Percentiles rank a stretch among this genome's conserved stretches.
phyloP scores from a whole-genome alignment of 768 basidiomycete species.

The Pseudohyphozyma bogoriensis region DNA sequence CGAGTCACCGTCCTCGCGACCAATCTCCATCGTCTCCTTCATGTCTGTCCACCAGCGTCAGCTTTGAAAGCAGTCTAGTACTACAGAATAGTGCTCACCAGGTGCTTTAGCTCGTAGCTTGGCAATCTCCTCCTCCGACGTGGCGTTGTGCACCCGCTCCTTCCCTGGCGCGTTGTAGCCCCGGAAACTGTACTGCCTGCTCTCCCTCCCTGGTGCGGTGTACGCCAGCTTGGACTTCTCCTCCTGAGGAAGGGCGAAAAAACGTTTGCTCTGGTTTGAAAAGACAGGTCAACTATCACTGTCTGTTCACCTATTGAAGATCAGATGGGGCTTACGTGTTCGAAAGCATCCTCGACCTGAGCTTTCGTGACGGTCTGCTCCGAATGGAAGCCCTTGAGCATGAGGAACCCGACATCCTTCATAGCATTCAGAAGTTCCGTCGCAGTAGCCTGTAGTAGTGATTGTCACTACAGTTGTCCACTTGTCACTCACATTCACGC shows the following conservation, averaged over 20 bases:
- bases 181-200: too few species aligned
- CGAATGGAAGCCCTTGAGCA: conserved; percentile 64
- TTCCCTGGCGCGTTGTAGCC: conserved; percentile 73
- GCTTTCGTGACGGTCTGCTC: conserved; percentile 43
- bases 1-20: conserved; percentile 59
- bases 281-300: background rate
- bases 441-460: conserved; percentile 53
- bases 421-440: conserved; percentile 63
- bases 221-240: conserved; percentile 56
- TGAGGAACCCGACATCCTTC: conserved; percentile 59
- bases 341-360: conserved; percentile 53
- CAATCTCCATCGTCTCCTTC: conserved; percentile 74
- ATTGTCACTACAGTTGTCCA: too few species aligned
- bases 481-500: too few species aligned
- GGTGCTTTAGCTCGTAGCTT: conserved; percentile 62
- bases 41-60: background rate
- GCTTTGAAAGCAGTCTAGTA: background rate
- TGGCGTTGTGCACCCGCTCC: conserved; percentile 46
- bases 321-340: conserved; percentile 45
- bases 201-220: conserved; percentile 50
- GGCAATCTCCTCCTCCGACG: conserved; percentile 54
- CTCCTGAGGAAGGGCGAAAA: conserved; percentile 57
- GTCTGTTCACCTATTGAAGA: background rate
- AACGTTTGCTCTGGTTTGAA: conserved; percentile 63
- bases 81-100: conserved; percentile 49